Evolutionary conservation across 768 basidiomycete species (phyloP).

Genomic region (Suillus lakei): DNA sequence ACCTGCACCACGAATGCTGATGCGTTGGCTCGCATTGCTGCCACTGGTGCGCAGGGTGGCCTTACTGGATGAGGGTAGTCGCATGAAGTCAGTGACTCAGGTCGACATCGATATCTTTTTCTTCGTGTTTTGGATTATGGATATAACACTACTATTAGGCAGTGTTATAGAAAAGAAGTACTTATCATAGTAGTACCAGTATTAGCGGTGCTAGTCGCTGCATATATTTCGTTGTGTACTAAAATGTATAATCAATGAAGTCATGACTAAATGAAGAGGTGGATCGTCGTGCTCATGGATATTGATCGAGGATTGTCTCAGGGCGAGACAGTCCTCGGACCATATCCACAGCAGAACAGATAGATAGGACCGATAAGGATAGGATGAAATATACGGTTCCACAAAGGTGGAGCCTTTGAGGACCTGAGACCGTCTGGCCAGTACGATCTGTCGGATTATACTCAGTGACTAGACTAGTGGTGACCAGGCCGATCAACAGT

Average conservation of each 20-base stretch:
- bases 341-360: neutral
- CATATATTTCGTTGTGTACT: conserved; percentile 1
- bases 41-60: conserved; percentile 50
- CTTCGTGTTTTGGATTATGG: neutral
- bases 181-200: neutral
- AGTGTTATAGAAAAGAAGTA: neutral
- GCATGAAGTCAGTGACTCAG: neutral
- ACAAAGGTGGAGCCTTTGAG: neutral
- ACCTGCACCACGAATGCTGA: conserved; percentile 55
- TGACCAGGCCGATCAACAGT: neutral
- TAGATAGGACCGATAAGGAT: neutral
- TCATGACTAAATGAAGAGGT: neutral
- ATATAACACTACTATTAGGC: neutral
- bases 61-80: conserved; percentile 37
- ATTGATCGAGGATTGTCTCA: neutral
- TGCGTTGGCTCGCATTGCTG: conserved; percentile 44
- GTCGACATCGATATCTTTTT: neutral
- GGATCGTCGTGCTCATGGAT: neutral
- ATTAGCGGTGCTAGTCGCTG: conserved; percentile 9
- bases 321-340: neutral
- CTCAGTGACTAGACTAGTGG: neutral
- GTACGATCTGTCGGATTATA: neutral
- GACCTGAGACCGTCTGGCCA: neutral
- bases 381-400: neutral
- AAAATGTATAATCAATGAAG: neutral